Percentiles rank a stretch among this genome's conserved stretches.
These are phyloP conservation scores for Cyberlindnera meyerae DNA, from an alignment of 805 yeast genomes.

Conservation along the genomic window DNA sequence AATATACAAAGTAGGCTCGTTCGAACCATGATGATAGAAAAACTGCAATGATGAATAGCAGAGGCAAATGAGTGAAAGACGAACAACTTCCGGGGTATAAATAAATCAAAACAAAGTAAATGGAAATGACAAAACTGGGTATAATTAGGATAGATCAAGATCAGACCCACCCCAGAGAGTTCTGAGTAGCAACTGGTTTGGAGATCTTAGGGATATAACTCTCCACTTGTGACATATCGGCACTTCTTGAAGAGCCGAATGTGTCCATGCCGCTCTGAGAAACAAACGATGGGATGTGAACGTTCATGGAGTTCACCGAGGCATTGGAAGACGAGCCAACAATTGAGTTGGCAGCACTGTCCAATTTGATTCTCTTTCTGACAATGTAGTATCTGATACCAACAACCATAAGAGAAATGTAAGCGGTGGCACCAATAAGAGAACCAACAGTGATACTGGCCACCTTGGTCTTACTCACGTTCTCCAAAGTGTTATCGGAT, in stretches of 20 bases:
- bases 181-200: constrained; percentile 64
- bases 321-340: constrained; percentile 12
- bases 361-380: constrained; percentile 16
- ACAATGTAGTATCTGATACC: constrained; percentile 46
- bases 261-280: neutral
- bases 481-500: constrained; percentile 7
- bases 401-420: constrained; percentile 55
- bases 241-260: neutral
- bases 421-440: constrained; percentile 66
- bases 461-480: constrained; percentile 36
- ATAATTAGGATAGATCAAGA: neutral
- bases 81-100: no score
- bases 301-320: constrained; percentile 17
- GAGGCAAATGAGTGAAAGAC: no score
- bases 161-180: constrained; percentile 66
- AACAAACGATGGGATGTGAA: constrained; percentile 9
- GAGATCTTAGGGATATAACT: constrained; percentile 46
- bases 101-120: no score
- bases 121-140: no score
- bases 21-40: no score
- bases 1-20: no score
- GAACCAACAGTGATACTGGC: constrained; percentile 84
- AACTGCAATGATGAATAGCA: no score
- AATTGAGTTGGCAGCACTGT: constrained; percentile 16
- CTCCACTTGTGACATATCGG: constrained; percentile 25